phyloP scores from a whole-genome alignment of 2,329 filamentous ascomycete species.

The Aspergillus jensenii region DNA sequence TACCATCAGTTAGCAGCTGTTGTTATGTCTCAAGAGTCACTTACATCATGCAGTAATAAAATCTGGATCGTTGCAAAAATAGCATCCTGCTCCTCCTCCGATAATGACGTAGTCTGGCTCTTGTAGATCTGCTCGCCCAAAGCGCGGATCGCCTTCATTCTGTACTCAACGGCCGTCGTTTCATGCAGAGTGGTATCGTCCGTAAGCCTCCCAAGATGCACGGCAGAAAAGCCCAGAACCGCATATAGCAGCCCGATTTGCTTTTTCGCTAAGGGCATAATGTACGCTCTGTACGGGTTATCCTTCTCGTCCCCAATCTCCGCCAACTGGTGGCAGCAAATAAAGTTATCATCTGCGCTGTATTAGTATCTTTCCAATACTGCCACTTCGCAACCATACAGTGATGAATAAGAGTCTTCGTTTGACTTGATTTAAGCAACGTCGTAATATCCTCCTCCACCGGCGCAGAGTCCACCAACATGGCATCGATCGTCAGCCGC shows the following conservation, averaged over 20 bases:
- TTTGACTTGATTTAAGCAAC: constrained; percentile 9
- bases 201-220: constrained; percentile 26
- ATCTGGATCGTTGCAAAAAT: constrained; percentile 32
- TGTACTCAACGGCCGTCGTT: constrained; percentile 28
- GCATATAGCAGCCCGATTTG: constrained; percentile 29
- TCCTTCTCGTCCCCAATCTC: constrained; percentile 20
- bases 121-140: constrained; percentile 25
- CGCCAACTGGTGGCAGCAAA: constrained; percentile 32
- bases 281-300: constrained; percentile 32
- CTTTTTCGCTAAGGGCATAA: constrained; percentile 28
- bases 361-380: background rate
- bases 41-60: constrained; percentile 32
- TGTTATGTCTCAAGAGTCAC: background rate
- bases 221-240: constrained; percentile 29
- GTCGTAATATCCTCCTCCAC: constrained; percentile 1
- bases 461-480: background rate
- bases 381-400: constrained; percentile 14
- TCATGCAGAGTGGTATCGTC: constrained; percentile 22
- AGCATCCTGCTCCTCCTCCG: constrained; percentile 27
- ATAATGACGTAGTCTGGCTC: constrained; percentile 23
- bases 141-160: constrained; percentile 29
- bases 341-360: constrained; percentile 24
- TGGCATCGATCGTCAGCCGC: background rate
- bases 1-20: constrained; percentile 1
- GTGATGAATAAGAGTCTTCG: constrained; percentile 21